Conservation (phyloP, 768 basidiomycete species). For the Lentinula boryana region DNA sequence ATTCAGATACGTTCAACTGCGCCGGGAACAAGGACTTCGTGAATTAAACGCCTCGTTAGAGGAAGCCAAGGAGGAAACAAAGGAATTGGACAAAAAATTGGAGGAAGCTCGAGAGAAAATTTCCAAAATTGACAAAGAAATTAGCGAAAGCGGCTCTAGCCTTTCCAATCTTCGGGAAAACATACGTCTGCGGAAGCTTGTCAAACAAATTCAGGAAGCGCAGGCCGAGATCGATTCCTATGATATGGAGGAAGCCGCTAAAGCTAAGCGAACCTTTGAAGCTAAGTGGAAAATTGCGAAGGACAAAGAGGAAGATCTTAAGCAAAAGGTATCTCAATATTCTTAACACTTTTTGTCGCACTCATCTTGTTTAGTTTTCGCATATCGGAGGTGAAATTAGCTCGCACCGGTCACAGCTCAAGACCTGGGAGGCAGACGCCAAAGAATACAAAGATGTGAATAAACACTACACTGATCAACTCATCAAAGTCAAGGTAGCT, state of each 20-base stretch:
- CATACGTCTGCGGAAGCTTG: conserved; percentile 65
- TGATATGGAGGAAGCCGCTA: conserved; percentile 84
- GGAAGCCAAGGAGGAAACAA: conserved; percentile 30
- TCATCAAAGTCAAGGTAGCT: conserved; percentile 89
- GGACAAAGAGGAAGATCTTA: conserved; percentile 64
- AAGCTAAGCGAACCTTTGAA: conserved; percentile 80
- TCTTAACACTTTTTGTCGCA: not conserved
- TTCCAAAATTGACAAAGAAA: conserved; percentile 65
- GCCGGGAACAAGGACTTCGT: conserved; percentile 51
- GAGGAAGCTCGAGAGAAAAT: conserved; percentile 38
- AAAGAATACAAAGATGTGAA: conserved; percentile 85
- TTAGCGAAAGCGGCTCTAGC: conserved; percentile 67
- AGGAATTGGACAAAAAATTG: conserved; percentile 28
- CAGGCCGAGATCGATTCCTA: conserved; percentile 66
- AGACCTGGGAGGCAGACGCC: conserved; percentile 62
- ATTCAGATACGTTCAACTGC: conserved; percentile 68
- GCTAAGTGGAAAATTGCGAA: conserved; percentile 70
- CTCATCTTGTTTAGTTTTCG: conserved; percentile 47
- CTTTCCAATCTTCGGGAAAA: conserved; percentile 78
- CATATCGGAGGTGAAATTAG: conserved; percentile 79
- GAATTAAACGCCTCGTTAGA: conserved; percentile 55
- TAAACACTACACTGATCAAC: conserved; percentile 82
- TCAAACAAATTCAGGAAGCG: conserved; percentile 57
- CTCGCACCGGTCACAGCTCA: conserved; percentile 61
- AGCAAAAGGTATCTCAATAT: conserved; percentile 45